Evolutionary conservation across 2,329 filamentous ascomycete species (phyloP), one percentile per base, ranked within the genome.

Genomic region (Didymella arachidicola): DNA sequence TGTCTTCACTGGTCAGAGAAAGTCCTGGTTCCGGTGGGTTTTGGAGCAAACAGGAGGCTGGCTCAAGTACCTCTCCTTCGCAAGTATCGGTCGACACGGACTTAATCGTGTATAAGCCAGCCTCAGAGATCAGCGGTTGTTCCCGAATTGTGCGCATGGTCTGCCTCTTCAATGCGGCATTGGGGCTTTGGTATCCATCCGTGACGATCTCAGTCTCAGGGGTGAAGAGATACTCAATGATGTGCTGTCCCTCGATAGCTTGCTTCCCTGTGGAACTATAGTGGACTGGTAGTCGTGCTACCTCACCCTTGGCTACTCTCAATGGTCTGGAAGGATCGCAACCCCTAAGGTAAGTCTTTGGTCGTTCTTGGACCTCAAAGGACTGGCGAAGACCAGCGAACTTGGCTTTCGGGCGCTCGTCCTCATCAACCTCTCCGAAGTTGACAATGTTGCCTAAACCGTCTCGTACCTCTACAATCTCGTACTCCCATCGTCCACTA

Each of bases 391-490:
- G 82, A 48, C 87, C 81, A 59, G 85, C 83, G 1, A 82, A 78
- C 68, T 86, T 88, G 4, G 83, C 80, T 62, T 84, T 87, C 48
- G 81, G 80, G 43, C 77, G 78, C 34, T 83, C 80, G n/a, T 95
- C 90, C 41, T 95, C 90, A 14, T 84, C 81, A 3, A 83, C 77
- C 4, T 82, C 79, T 3, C 84, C 80, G 72, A 97, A 99, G 63
- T 88, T 90, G 59, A 93, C 88, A 36, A 89, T 80, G 69, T 99
- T 99, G 45, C 93, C 93, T 66, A 93, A 90, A 2, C 88, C 94
- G 79, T 99, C 95, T 59, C 92, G 87, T 8, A 99, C 92, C 75
- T 97, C 92, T 66, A 97, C 92, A 52, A 99, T 88, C 1, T 90
- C 89, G 73, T 98, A 99, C 60, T 90, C 84, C 93, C 94, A 98